These are phyloP conservation scores for Eutrema salsugineum DNA, from an alignment of 441 rosid genomes.

Conservation along the genomic window DNA sequence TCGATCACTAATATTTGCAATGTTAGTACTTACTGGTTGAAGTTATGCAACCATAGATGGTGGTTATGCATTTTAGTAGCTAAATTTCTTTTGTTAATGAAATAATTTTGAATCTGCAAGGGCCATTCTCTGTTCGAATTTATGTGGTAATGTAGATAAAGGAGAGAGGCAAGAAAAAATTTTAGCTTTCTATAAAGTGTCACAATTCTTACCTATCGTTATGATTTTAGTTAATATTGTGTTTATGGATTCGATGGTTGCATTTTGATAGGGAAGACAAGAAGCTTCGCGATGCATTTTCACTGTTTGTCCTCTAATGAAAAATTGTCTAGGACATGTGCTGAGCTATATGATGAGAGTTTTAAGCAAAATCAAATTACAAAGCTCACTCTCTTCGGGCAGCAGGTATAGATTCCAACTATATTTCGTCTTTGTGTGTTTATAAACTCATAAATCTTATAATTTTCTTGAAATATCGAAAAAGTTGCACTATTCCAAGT, in stretches of 20 bases:
- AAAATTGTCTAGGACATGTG: not conserved
- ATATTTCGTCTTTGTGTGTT: not conserved
- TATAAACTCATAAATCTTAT: not conserved
- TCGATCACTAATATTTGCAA: not conserved
- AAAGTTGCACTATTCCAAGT: not conserved
- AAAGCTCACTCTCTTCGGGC: slow-evolving; percentile 15
- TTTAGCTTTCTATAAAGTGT: not conserved
- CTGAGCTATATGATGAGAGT: not conserved
- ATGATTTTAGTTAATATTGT: not conserved
- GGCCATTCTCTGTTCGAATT: not conserved
- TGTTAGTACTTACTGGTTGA: not conserved
- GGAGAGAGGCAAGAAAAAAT: not conserved
- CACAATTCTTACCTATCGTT: not conserved
- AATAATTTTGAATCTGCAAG: not conserved
- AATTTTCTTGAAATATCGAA: not conserved
- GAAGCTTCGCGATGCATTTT: not conserved
- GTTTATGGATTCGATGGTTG: not conserved
- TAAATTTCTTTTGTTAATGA: not conserved
- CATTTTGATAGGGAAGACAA: not conserved
- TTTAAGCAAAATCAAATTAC: not conserved
- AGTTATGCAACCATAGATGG: not conserved
- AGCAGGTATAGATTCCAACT: not conserved
- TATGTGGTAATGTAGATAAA: not conserved
- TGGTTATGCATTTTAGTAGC: not conserved
- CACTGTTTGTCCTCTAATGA: not conserved